A percentile compares a stretch with the other conserved stretches of the same genome.
phyloP scores from a whole-genome alignment of 192 early-diverging fungal species.

The Glomus cerebriforme region DNA sequence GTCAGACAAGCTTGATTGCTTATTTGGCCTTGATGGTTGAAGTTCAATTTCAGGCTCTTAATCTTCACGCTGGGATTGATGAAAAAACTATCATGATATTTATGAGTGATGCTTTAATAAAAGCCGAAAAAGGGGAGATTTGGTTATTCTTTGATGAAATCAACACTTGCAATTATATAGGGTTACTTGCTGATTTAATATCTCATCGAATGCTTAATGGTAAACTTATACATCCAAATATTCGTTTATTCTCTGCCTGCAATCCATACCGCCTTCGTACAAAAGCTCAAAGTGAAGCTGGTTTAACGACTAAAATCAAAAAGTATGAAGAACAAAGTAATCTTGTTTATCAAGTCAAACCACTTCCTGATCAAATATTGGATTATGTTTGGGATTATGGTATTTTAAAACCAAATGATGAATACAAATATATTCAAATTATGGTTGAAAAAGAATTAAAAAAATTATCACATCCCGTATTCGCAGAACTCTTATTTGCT shows the following conservation, averaged over 20 bases:
- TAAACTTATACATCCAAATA: neutral
- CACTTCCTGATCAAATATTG: conserved; percentile 10
- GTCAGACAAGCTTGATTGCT: neutral
- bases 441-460: neutral
- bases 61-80: neutral
- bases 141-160: neutral
- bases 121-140: neutral
- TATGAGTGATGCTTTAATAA: neutral
- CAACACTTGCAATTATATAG: neutral
- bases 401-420: neutral
- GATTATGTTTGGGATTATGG: conserved; percentile 4
- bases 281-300: neutral
- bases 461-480: neutral
- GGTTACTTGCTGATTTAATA: neutral
- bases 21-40: neutral
- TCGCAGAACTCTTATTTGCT: neutral
- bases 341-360: conserved; percentile 1
- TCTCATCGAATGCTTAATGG: neutral
- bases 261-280: neutral
- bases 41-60: neutral
- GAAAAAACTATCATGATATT: neutral
- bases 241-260: neutral
- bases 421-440: neutral
- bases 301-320: neutral
- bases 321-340: neutral